Evolutionary conservation across 805 yeast genomes (phyloP).

Genomic region (Nakazawaea ernobii): DNA sequence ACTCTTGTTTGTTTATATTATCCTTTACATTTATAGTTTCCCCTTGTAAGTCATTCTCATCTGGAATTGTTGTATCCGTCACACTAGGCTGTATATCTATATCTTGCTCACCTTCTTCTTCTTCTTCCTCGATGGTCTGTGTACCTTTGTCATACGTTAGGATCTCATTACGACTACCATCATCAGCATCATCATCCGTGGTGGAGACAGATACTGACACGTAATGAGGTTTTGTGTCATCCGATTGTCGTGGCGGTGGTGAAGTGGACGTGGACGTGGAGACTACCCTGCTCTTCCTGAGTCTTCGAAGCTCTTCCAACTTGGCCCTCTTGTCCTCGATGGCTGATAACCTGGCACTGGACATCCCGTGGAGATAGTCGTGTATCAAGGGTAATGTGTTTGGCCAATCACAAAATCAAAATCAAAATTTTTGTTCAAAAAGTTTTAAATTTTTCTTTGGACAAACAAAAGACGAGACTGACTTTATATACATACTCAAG

Average conservation of each 20-base stretch:
- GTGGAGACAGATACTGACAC: not conserved
- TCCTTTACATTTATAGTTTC: not conserved
- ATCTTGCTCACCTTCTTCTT: not conserved
- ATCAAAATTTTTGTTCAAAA: no score
- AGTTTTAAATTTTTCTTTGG: no score
- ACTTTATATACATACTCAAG: no score
- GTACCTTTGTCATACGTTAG: conserved; percentile 8
- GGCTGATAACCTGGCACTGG: not conserved
- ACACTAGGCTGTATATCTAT: no score
- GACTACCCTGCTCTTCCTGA: not conserved
- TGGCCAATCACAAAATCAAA: not conserved
- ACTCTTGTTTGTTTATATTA: not conserved
- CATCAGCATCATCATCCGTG: not conserved
- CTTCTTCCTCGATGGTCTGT: conserved; percentile 1
- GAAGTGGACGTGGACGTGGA: not conserved
- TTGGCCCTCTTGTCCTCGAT: conserved; percentile 11
- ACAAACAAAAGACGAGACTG: no score
- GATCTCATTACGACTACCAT: no score
- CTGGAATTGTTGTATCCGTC: not conserved
- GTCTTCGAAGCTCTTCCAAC: conserved; percentile 10
- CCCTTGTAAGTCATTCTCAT: not conserved
- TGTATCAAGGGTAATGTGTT: no score
- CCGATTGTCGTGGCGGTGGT: not conserved
- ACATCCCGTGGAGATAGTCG: not conserved
- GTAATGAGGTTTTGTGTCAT: not conserved